These are phyloP conservation scores for Leishmania guyanensis DNA, from an alignment of 208 protist genomes.

Conservation along the genomic window DNA sequence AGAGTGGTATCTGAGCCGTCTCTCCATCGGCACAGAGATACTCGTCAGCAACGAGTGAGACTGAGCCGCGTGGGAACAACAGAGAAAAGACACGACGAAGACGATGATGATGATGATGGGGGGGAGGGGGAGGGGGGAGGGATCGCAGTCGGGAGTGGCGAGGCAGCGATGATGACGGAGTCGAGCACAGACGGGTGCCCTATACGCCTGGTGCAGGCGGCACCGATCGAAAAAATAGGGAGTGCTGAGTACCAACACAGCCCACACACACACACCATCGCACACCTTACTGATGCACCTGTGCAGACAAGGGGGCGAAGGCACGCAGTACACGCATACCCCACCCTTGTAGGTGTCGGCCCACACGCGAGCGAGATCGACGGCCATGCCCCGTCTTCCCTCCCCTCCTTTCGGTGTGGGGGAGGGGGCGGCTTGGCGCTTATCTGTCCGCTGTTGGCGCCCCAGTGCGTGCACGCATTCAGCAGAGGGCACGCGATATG, in stretches of 20 bases:
- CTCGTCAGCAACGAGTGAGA: background rate
- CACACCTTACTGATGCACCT: background rate
- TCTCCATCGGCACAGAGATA: background rate
- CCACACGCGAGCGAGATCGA: background rate
- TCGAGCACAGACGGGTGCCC: too few relatives aligned
- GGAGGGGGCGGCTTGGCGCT: too few relatives aligned
- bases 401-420: too few relatives aligned
- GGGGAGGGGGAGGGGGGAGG: background rate
- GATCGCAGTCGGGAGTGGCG: too few relatives aligned
- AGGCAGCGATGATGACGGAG: too few relatives aligned
- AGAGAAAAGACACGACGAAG: background rate
- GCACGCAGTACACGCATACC: background rate
- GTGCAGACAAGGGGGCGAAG: background rate
- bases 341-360: background rate
- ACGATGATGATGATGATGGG: background rate
- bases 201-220: too few relatives aligned
- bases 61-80: background rate
- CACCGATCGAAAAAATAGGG: too few relatives aligned
- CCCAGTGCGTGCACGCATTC: background rate
- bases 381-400: background rate
- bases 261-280: background rate
- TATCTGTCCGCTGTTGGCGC: too few relatives aligned
- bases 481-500: background rate
- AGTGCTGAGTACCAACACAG: too few relatives aligned
- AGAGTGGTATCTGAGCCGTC: background rate